phyloP scores from a whole-genome alignment of 345 rosid species.

The Viola odorata region DNA sequence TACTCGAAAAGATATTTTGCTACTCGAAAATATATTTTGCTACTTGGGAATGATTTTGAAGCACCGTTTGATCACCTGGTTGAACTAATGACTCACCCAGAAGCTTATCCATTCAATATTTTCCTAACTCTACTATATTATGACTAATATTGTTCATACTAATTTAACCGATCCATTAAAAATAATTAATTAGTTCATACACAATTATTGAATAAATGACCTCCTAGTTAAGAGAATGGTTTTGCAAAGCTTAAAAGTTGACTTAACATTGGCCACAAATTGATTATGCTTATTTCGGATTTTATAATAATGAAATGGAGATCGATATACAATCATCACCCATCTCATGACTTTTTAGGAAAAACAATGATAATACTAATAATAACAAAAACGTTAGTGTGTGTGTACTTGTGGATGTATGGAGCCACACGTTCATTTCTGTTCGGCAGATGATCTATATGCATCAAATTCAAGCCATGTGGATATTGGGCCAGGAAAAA shows the following conservation, averaged over 20 bases:
- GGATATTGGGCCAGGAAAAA: slow-evolving; percentile 15
- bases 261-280: slow-evolving; percentile 2
- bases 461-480: neutral
- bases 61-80: no score
- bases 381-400: no score
- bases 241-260: neutral
- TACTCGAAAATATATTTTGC: no score
- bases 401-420: neutral
- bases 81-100: no score
- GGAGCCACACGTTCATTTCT: slow-evolving; percentile 30
- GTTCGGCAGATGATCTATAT: slow-evolving; percentile 2
- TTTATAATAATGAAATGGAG: slow-evolving; percentile 17
- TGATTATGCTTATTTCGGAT: slow-evolving; percentile 12
- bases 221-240: neutral
- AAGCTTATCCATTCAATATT: no score
- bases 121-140: no score
- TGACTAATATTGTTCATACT: no score
- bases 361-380: no score
- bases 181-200: no score
- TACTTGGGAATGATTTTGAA: no score
- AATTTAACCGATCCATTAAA: no score
- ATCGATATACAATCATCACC: slow-evolving; percentile 10
- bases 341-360: slow-evolving; percentile 6
- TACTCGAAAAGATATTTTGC: no score
- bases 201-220: neutral